phyloP scores from a whole-genome alignment of 2,329 filamentous ascomycete genomes.

The Calycina marina region DNA sequence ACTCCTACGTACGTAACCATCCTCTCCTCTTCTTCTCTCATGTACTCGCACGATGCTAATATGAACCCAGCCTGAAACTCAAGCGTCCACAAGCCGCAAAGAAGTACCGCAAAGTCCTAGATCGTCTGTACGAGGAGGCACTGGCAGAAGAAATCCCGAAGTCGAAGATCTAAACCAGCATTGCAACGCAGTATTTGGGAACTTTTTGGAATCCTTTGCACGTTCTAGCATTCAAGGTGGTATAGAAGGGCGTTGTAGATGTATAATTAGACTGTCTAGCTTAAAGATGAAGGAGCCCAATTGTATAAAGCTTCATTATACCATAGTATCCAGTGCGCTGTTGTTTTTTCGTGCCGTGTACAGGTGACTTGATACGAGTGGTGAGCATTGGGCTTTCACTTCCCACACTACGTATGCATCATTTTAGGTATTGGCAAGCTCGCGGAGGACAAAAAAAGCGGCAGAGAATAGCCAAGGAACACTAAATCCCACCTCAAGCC shows the following conservation, averaged over 20 bases:
- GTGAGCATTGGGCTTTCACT: too few species aligned
- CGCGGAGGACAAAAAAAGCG: too few species aligned
- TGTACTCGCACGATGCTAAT: slow-evolving; percentile 4
- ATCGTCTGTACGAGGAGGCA: slow-evolving; percentile 22
- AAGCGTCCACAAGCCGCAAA: slow-evolving; percentile 56
- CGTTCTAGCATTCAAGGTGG: background rate
- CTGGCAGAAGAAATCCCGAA: slow-evolving; percentile 24
- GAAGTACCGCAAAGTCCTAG: slow-evolving; percentile 22
- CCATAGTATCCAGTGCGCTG: background rate
- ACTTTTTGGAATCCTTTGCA: background rate
- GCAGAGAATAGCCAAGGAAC: too few species aligned
- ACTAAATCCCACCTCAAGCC: too few species aligned
- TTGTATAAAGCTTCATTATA: background rate
- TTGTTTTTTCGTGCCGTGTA: too few species aligned
- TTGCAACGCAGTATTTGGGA: background rate
- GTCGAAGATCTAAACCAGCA: slow-evolving; percentile 31
- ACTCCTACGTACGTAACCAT: slow-evolving; percentile 60
- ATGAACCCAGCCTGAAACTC: slow-evolving; percentile 43
- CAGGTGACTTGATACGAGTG: too few species aligned
- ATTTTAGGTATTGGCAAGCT: too few species aligned
- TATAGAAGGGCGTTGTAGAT: background rate
- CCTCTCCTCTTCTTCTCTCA: background rate
- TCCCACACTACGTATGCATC: too few species aligned
- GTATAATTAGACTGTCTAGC: background rate
- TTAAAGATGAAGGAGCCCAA: background rate